These are phyloP conservation scores for Fusarium sp. DNA, from an alignment of 2,329 filamentous ascomycete species.

Conservation along the genomic window DNA sequence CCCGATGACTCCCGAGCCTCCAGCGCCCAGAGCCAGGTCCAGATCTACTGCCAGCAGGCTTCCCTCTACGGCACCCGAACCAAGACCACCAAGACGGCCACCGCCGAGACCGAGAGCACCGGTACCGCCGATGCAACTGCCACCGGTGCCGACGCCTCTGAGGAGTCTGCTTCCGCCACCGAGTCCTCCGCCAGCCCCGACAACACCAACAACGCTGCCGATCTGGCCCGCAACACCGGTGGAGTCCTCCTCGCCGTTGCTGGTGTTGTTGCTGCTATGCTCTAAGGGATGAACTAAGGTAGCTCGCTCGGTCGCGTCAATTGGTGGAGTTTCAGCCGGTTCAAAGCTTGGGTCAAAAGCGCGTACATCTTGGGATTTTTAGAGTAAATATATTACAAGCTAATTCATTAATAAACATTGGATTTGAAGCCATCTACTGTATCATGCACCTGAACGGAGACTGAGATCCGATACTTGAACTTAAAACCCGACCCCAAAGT, in stretches of 20 bases:
- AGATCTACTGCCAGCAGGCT: constrained; percentile 59
- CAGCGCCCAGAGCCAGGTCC: constrained; percentile 52
- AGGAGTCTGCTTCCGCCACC: constrained; percentile 30
- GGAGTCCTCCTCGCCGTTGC: constrained; percentile 52
- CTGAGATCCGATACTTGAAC: neutral
- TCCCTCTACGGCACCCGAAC: constrained; percentile 55
- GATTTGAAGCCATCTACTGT: neutral
- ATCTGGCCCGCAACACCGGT: constrained; percentile 48
- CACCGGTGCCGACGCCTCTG: constrained; percentile 32
- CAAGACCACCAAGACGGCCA: constrained; percentile 39
- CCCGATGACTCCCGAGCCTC: constrained; percentile 58
- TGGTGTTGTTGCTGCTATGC: constrained; percentile 52
- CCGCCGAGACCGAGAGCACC: constrained; percentile 30
- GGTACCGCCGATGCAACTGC: constrained; percentile 29
- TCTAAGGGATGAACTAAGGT: constrained; percentile 42
- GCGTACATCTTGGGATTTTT: constrained; percentile 23
- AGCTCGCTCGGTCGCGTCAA: neutral
- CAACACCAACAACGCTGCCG: constrained; percentile 43
- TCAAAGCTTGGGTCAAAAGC: constrained; percentile 17
- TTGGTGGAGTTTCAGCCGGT: constrained; percentile 17
- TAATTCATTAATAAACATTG: constrained; percentile 42
- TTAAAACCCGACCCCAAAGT: neutral
- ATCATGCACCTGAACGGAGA: neutral
- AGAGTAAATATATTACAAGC: constrained; percentile 26
- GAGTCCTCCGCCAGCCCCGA: constrained; percentile 35